phyloP scores from a whole-genome alignment of 2,329 filamentous ascomycete species.

The Anthostomella pinea region DNA sequence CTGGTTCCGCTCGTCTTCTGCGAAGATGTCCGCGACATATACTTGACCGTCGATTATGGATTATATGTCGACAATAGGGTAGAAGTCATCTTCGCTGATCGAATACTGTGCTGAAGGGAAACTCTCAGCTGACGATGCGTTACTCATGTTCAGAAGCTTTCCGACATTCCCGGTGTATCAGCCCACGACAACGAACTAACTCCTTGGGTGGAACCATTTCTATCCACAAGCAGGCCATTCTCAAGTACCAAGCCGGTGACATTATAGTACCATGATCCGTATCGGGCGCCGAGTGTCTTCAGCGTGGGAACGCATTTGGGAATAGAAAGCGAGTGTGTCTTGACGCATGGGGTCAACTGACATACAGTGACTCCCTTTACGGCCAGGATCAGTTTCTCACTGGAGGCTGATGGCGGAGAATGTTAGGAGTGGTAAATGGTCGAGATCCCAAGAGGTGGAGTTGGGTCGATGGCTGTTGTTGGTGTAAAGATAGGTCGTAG shows the following conservation, averaged over 20 bases:
- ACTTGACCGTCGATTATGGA: no score
- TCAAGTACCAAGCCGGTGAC: not conserved
- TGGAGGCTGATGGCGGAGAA: constrained; percentile 4
- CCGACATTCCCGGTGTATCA: not conserved
- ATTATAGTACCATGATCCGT: constrained; percentile 7
- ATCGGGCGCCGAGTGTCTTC: not conserved
- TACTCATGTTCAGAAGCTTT: no score
- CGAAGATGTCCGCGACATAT: no score
- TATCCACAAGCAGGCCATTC: not conserved
- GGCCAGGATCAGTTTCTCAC: not conserved
- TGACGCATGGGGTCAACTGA: constrained; percentile 6
- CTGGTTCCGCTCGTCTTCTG: no score
- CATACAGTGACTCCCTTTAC: constrained; percentile 2
- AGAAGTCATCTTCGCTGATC: no score
- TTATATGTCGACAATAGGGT: no score
- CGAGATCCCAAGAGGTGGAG: no score
- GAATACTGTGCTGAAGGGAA: no score
- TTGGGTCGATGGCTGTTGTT: no score
- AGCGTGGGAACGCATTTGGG: constrained; percentile 1
- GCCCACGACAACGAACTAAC: not conserved
- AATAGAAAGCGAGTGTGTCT: constrained; percentile 7
- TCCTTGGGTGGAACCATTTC: no score
- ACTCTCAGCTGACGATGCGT: no score
- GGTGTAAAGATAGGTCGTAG: no score
- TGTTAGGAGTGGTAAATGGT: constrained; percentile 3